Conservation (phyloP, 208 protist species). For the Wallacemonas sp. region DNA sequence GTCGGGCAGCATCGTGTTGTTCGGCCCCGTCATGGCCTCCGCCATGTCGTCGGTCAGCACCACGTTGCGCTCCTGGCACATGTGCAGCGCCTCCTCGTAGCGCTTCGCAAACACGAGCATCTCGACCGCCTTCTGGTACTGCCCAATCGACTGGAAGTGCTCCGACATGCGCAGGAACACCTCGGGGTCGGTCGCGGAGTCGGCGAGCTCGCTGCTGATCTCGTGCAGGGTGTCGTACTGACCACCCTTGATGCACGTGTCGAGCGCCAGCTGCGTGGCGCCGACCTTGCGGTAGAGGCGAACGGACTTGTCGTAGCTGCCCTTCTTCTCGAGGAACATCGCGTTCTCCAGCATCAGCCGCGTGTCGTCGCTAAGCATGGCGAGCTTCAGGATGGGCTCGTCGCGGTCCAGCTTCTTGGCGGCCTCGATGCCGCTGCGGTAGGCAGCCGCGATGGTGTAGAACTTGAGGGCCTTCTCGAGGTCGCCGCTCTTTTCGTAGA, state of each 20-base stretch:
- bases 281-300: conserved; percentile 94
- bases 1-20: conserved; percentile 49
- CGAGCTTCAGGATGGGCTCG: conserved; percentile 72
- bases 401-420: conserved; percentile 73
- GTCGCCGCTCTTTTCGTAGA: conserved; percentile 84
- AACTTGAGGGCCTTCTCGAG: conserved; percentile 84
- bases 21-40: conserved; percentile 84
- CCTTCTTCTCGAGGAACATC: conserved; percentile 85
- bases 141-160: conserved; percentile 85
- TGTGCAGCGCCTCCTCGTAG: conserved; percentile 84
- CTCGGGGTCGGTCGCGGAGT: conserved; percentile 69
- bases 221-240: conserved; percentile 92
- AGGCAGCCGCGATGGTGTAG: conserved; percentile 86
- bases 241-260: conserved; percentile 91
- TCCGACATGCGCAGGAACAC: conserved; percentile 92
- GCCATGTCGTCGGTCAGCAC: conserved; percentile 93
- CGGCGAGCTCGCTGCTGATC: conserved; percentile 92
- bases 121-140: conserved; percentile 92
- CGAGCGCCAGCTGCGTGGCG: conserved; percentile 87
- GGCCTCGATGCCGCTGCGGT: conserved; percentile 90
- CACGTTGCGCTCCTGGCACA: conserved; percentile 83
- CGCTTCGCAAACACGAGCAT: conserved; percentile 93
- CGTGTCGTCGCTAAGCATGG: conserved; percentile 72
- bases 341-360: conserved; percentile 91
- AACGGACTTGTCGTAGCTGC: conserved; percentile 91